Evolutionary conservation across 306 rosid species (phyloP), one percentile per base, ranked within the genome.

Genomic region (Clitoria ternatea): DNA sequence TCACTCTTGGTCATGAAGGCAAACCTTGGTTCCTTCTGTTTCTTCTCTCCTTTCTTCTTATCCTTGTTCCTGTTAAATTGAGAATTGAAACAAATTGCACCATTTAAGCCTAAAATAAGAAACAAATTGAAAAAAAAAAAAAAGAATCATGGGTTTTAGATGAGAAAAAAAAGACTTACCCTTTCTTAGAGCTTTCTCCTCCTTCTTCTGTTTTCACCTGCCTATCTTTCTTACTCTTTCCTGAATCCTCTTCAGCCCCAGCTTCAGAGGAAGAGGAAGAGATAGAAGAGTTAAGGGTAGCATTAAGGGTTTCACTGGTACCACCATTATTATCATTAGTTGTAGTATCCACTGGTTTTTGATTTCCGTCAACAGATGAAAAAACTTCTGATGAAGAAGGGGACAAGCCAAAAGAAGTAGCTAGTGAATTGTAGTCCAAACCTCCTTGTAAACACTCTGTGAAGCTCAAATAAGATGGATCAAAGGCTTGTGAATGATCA

Each of bases 1-100:
- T 90, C 97, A 76, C 97, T 90, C 85, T 88, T 90, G 6, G 97
- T 90, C 89, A 88, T 84, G 87, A 90, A 90, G 0, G 97, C 89
- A 83, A 90, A 88, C 53, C 95, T 76, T 19, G 97, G 95, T 49
- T 86, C 92, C 75, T 70, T 90, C 53, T 86, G 72, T 70, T 81
- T 88, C 69, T 88, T 88, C 83, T 87, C 95, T 55, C 87, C 92
- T 73, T 90, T 90, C 88, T 90, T 90, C 82, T 88, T 86, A 3
- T 70, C 87, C 71, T 77, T 84, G 57, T 75, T 84, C 75, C 83
- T 85, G 70, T 71, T 37, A 0, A 52, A 9, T 42, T 0, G n/a
- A n/a, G n/a, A 44, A 45, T 9, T 14, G 8, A 19, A 54, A 36
- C 13, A 52, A 1, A 47, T 78, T 83, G 74, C 79, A 77, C 81